A percentile compares a stretch with the other conserved stretches of the same genome.
phyloP scores from a whole-genome alignment of 768 basidiomycete genomes.

The Hypholoma fasciculare region DNA sequence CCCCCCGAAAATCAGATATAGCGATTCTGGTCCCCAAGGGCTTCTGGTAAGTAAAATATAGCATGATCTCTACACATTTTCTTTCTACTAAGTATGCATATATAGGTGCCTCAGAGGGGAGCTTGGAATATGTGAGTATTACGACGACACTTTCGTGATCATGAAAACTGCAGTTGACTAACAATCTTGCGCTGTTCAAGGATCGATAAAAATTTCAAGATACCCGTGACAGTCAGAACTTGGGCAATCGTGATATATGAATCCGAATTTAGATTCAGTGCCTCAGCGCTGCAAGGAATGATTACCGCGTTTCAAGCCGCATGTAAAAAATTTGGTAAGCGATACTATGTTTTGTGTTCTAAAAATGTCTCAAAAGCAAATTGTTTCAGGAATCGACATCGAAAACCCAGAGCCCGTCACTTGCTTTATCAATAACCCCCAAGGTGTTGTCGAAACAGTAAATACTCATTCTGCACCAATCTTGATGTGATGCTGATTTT shows the following conservation, averaged over 20 bases:
- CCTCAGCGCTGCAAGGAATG: slow-evolving; percentile 45
- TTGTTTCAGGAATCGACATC: too few relatives aligned
- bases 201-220: slow-evolving; percentile 69
- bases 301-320: slow-evolving; percentile 47
- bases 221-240: slow-evolving; percentile 47
- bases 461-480: not conserved
- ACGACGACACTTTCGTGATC: too few relatives aligned
- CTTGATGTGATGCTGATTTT: slow-evolving; percentile 18
- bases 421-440: slow-evolving; percentile 51
- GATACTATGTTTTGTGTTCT: too few relatives aligned
- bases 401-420: slow-evolving; percentile 37
- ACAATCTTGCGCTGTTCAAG: slow-evolving; percentile 15
- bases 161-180: too few relatives aligned
- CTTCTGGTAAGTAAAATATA: slow-evolving; percentile 45
- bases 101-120: slow-evolving; percentile 62
- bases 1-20: slow-evolving; percentile 68
- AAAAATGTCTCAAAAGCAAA: too few relatives aligned
- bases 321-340: slow-evolving; percentile 55
- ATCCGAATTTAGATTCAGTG: slow-evolving; percentile 48
- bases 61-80: too few relatives aligned
- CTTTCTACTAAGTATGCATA: not conserved
- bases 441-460: slow-evolving; percentile 45
- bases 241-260: slow-evolving; percentile 77
- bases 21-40: slow-evolving; percentile 47
- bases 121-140: slow-evolving; percentile 74